Evolutionary conservation across 2,329 filamentous ascomycete species (phyloP).

Genomic region (Sporothrix protearum): DNA sequence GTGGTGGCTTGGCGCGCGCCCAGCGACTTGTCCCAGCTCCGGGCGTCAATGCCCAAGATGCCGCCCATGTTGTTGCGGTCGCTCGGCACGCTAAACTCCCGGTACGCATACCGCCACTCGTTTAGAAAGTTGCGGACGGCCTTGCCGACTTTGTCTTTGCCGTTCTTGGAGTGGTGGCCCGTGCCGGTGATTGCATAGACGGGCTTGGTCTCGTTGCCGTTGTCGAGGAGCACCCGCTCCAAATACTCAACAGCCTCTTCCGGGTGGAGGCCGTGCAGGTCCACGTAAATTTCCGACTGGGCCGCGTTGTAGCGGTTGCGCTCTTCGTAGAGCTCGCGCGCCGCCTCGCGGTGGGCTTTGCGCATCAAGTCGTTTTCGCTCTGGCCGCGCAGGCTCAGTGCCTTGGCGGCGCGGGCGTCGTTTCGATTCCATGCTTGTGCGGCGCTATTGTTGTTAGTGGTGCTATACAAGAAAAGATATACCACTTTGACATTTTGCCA

Average conservation of each 20-base stretch:
- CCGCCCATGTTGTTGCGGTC: constrained; percentile 81
- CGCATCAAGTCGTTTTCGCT: constrained; percentile 97
- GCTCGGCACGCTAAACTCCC: constrained; percentile 94
- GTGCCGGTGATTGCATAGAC: constrained; percentile 97
- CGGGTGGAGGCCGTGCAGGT: constrained; percentile 96
- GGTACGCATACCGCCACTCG: constrained; percentile 92
- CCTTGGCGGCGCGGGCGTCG: constrained; percentile 92
- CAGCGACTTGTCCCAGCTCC: constrained; percentile 63
- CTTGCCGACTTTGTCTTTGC: constrained; percentile 97
- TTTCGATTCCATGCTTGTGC: constrained; percentile 99
- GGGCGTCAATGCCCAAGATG: constrained; percentile 64
- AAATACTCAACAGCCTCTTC: constrained; percentile 96
- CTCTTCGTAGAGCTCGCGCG: constrained; percentile 86
- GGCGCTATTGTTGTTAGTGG: constrained; percentile 48
- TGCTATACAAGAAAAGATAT: neutral
- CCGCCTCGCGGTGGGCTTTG: constrained; percentile 92
- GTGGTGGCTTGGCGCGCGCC: constrained; percentile 33
- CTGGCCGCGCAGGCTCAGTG: constrained; percentile 87
- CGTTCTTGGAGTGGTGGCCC: constrained; percentile 96
- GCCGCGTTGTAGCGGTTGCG: constrained; percentile 67
- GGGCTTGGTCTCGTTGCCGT: constrained; percentile 66
- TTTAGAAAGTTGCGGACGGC: constrained; percentile 86
- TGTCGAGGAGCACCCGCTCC: constrained; percentile 80
- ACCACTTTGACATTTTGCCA: too few species aligned
- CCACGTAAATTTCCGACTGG: constrained; percentile 75